Base-by-base conservation (phyloP, 2,329 filamentous ascomycete genomes). In the Diplodia corticola region DNA sequence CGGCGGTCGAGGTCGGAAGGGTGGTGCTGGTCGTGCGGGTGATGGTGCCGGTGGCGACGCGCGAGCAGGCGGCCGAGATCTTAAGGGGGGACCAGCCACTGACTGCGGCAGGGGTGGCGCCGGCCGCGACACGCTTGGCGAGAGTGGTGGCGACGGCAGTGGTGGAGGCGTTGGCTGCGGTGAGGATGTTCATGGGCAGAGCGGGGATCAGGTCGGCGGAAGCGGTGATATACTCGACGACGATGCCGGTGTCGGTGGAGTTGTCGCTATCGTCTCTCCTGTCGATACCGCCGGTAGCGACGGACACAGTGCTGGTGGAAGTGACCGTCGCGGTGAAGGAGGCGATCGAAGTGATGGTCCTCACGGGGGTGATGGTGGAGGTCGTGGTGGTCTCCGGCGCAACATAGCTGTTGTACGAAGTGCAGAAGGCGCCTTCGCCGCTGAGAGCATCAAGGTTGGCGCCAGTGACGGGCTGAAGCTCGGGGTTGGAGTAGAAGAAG, bases 401-500 rank as follows among this genome's bases (percentile, higher is more conserved):
- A 2, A 4, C 7, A 30, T 55, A 55, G 17, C 17, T 22, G 30
- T 35, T 55, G 33, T 37, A 55, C 10, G 51, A 35, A 1, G 30
- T 55, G 51, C 51, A 55, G 51, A 55, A 55, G 5, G 20, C 30
- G 17, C 30, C 51, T 10, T 28, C 51, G 51, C 20, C 35, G 20
- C 51, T 37, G 28, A 55, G 51, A 13, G 33, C 33, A 28, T 30
- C 24, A 17, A 55, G 28, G 35, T 55, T 33, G 17, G 51, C 22
- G 17, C n/a, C 51, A 30, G 30, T 37, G 7, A 55, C 51, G 30
- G 51, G 51, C 30, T 55, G 51, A 6, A 55, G 51, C 30, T 22
- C n/a, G 10, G 17, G 33, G 30, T 55, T 49, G 28, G 57, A 49
- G 28, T 61, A 49, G 57, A 49, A 30, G 57, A 48, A 60, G 28